Evolutionary conservation across 2,329 filamentous ascomycete species (phyloP).

Genomic region (Apiospora hydei): DNA sequence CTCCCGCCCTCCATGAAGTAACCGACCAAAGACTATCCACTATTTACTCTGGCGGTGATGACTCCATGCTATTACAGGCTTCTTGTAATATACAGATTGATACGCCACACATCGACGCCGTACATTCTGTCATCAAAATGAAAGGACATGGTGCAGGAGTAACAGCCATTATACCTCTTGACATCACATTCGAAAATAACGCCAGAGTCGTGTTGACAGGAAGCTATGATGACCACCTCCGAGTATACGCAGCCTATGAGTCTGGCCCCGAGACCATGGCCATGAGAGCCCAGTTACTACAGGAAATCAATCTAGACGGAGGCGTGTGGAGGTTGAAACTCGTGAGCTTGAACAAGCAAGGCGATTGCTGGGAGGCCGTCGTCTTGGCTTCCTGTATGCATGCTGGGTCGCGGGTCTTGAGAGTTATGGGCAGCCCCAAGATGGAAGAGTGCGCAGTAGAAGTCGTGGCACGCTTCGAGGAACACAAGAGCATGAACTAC

Average conservation of each 20-base stretch:
- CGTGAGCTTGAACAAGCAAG: constrained; percentile 47
- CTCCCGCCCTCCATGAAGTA: constrained; percentile 38
- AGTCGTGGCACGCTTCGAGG: constrained; percentile 76
- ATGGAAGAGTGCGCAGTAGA: constrained; percentile 63
- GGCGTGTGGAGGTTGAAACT: constrained; percentile 89
- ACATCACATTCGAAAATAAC: constrained; percentile 48
- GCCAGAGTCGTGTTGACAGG: constrained; percentile 77
- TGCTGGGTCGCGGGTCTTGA: constrained; percentile 76
- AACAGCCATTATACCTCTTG: constrained; percentile 81
- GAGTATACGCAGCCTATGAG: constrained; percentile 65
- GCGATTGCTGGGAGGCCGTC: constrained; percentile 42
- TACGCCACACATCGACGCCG: constrained; percentile 4
- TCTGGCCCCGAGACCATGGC: constrained; percentile 48
- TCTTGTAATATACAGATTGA: constrained; percentile 39
- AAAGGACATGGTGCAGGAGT: constrained; percentile 82
- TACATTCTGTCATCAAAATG: constrained; percentile 40
- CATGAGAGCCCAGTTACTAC: constrained; percentile 59
- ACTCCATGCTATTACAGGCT: constrained; percentile 65
- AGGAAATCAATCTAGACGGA: constrained; percentile 72
- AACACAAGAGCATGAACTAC: constrained; percentile 96
- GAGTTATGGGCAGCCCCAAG: constrained; percentile 44
- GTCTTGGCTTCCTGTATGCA: constrained; percentile 96
- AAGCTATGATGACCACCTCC: constrained; percentile 87
- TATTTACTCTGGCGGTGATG: constrained; percentile 78
- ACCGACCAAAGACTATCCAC: constrained; percentile 40